Percentiles rank a stretch among this genome's conserved stretches.
Conservation (phyloP, 2,329 filamentous ascomycete genomes). For the Geosmithia putterillii region DNA sequence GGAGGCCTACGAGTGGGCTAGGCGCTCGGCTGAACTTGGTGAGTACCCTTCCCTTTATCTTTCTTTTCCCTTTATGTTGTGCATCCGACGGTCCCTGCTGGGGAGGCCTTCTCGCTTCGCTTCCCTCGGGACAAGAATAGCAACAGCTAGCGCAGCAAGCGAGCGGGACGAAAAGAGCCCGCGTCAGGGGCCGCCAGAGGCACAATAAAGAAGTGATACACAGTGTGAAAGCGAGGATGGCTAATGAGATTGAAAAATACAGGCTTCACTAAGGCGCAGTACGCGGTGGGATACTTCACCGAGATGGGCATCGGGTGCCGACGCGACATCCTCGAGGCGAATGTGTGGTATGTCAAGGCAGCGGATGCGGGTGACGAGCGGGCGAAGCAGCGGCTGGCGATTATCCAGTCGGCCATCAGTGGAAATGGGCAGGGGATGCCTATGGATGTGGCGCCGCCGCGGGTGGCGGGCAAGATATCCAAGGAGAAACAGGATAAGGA, state of each 20-base stretch:
- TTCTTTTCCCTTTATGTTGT: neutral
- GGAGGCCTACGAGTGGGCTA: conserved; percentile 94
- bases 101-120: too few species aligned
- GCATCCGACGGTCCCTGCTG: too few species aligned
- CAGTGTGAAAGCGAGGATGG: neutral
- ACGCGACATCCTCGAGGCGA: conserved; percentile 88
- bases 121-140: neutral
- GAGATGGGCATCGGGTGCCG: conserved; percentile 97
- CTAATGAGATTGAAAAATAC: neutral
- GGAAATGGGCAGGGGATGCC: conserved; percentile 33
- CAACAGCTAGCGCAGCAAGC: neutral
- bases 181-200: too few species aligned
- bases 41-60: conserved; percentile 21
- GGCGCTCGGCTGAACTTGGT: conserved; percentile 76
- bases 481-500: conserved; percentile 43
- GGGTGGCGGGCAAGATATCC: conserved; percentile 36
- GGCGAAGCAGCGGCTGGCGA: conserved; percentile 73
- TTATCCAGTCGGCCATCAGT: conserved; percentile 72
- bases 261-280: conserved; percentile 70
- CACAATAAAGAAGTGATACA: neutral
- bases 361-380: conserved; percentile 85
- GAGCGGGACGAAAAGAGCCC: too few species aligned
- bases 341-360: conserved; percentile 96
- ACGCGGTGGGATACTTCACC: conserved; percentile 92
- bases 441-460: conserved; percentile 43